Base-by-base conservation (phyloP, 2,329 filamentous ascomycete genomes). In the Sclerotinia nivalis region DNA sequence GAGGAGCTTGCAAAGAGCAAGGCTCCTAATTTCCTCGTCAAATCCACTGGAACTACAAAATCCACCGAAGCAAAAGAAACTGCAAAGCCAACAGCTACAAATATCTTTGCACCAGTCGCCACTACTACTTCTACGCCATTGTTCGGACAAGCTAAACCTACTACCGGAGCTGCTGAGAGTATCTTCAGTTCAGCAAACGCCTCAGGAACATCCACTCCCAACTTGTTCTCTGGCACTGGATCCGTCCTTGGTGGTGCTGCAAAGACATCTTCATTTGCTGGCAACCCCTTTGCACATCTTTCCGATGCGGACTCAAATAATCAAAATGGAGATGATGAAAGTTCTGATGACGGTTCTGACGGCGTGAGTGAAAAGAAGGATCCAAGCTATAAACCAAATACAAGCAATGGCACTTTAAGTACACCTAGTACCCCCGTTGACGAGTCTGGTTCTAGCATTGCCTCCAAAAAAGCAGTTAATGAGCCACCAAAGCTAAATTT, bases 211-310 rank as follows among this genome's bases (percentile, higher is more conserved):
- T 74, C 76, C 37, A 78, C 75, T 40, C 75, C 76, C 49, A 74
- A 69, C n/a, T 54, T 70, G n/a, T 68, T 72, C 43, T 71, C 72
- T 67, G 74, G 71, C 52, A 70, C 68, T 49, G 74, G 74, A 47
- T 77, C 77, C 25, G 73, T 78, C 49, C 70, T 78, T 37, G 76
- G 76, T 64, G 71, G 71, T 20, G 70, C 73, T 71, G 68, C 69
- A n/a, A 75, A 76, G 47, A 69, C 72, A 15, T 47, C 69, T 15
- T 50, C 71, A n/a, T 72, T 73, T 69, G 64, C 68, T 55, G 74
- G 78, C 59, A 88, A 89, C 75, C 88, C 88, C 64, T 90, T 90
- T 75, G 84, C 83, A 34, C 85, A 89, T 73, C 81, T 89, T 10
- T 88, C 87, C 1, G 86, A 87, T 74, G 81, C 80, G 22, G 68